phyloP scores from a whole-genome alignment of 768 basidiomycete genomes.

The Naematelia encephala region DNA sequence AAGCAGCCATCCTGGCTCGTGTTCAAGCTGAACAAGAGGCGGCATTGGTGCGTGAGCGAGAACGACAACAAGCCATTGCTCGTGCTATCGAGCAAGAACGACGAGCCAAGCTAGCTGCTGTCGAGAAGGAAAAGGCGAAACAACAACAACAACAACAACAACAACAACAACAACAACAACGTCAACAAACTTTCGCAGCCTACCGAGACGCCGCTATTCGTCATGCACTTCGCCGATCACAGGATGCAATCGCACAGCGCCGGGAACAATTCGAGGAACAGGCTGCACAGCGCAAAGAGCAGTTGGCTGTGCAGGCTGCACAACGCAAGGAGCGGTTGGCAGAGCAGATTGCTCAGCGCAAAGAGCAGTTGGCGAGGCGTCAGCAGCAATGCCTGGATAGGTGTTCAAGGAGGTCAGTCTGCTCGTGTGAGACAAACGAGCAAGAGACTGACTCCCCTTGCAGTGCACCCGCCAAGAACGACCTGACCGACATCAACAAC shows the following conservation, averaged over 20 bases:
- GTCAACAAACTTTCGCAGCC: neutral
- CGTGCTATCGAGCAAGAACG: conserved; percentile 2
- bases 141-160: neutral
- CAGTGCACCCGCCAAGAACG: conserved; percentile 5
- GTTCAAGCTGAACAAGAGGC: neutral
- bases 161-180: neutral
- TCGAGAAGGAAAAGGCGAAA: neutral
- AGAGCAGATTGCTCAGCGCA: neutral
- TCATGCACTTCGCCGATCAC: no score
- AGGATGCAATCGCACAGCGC: no score
- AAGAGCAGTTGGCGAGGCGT: neutral
- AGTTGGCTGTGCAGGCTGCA: neutral
- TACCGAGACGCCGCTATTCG: conserved; percentile 1
- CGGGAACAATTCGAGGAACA: neutral
- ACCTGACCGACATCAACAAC: conserved; percentile 24
- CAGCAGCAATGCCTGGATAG: neutral
- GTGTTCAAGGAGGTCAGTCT: conserved; percentile 5
- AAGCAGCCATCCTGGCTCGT: conserved; percentile 5
- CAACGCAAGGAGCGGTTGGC: neutral
- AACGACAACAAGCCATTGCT: conserved; percentile 5
- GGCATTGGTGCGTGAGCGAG: neutral
- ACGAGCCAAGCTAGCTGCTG: neutral
- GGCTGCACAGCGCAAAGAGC: neutral
- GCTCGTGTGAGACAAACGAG: neutral
- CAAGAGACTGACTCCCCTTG: neutral